Percentiles rank a stretch among this genome's conserved stretches.
phyloP scores from a whole-genome alignment of 2,329 filamentous ascomycete genomes.

The Ophiocordyceps robertsii region DNA sequence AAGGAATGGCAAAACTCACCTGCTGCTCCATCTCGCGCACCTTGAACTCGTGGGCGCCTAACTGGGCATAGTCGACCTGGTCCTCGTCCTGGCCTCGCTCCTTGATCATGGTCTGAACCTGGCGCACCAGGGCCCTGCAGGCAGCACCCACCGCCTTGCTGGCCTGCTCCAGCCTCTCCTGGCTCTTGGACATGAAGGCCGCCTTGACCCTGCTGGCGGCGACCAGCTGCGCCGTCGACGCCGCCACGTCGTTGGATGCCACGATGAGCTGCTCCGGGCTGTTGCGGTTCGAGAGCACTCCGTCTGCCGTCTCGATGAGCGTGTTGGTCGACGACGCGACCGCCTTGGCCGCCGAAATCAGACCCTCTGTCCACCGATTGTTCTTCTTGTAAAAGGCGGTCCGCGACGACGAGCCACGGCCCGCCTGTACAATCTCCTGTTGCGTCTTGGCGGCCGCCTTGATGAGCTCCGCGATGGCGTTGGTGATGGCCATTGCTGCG shows the following conservation, averaged over 20 bases:
- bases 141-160: slow-evolving; percentile 87
- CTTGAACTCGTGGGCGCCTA: slow-evolving; percentile 95
- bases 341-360: slow-evolving; percentile 94
- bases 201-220: slow-evolving; percentile 94
- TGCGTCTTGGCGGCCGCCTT: slow-evolving; percentile 88
- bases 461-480: slow-evolving; percentile 86
- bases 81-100: slow-evolving; percentile 75
- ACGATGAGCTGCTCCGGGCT: slow-evolving; percentile 95
- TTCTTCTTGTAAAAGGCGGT: slow-evolving; percentile 99
- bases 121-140: slow-evolving; percentile 75
- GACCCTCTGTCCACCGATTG: slow-evolving; percentile 95
- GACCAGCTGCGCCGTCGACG: slow-evolving; percentile 90
- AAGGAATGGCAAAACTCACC: slow-evolving; percentile 41
- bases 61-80: slow-evolving; percentile 71
- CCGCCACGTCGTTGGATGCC: slow-evolving; percentile 91
- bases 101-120: slow-evolving; percentile 90
- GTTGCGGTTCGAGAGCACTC: slow-evolving; percentile 82
- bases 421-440: slow-evolving; percentile 91
- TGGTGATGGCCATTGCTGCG: slow-evolving; percentile 84
- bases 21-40: slow-evolving; percentile 99
- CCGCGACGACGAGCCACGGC: slow-evolving; percentile 71
- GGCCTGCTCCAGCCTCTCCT: slow-evolving; percentile 80
- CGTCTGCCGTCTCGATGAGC: slow-evolving; percentile 94
- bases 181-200: slow-evolving; percentile 93
- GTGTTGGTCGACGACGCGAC: slow-evolving; percentile 89